These are phyloP conservation scores for Ceratobasidium sp. DNA, from an alignment of 1,284 basidiomycete genomes.

Conservation along the genomic window DNA sequence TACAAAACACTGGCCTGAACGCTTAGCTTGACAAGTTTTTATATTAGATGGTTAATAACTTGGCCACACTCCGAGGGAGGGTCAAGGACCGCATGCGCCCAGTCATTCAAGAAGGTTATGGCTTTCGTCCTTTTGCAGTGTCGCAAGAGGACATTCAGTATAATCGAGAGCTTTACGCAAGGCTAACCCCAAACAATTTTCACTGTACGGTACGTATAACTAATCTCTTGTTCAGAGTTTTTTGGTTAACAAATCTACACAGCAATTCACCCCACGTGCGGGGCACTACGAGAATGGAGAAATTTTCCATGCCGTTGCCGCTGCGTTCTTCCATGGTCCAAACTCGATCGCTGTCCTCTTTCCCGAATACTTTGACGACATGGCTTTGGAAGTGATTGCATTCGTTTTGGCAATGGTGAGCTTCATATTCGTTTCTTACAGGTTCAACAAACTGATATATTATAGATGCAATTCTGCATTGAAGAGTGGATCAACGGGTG, in stretches of 20 bases:
- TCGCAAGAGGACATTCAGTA: background rate
- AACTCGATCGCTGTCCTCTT: constrained; percentile 10
- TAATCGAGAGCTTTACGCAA: background rate
- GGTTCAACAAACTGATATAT: too few species aligned
- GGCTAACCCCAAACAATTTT: constrained; percentile 2
- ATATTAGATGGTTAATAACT: constrained; percentile 1
- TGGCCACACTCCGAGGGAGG: constrained; percentile 5
- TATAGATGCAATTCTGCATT: too few species aligned
- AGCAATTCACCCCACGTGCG: background rate
- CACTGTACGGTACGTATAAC: constrained; percentile 11
- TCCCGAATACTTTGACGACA: constrained; percentile 7
- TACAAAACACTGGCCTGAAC: too few species aligned
- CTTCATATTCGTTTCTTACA: background rate
- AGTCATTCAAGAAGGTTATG: background rate
- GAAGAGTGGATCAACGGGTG: too few species aligned
- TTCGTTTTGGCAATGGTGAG: constrained; percentile 25
- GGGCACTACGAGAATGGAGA: constrained; percentile 3
- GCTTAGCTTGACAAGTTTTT: too few species aligned
- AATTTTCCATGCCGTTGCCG: background rate
- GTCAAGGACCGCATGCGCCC: background rate
- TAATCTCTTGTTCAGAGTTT: too few species aligned
- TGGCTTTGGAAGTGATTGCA: constrained; percentile 1
- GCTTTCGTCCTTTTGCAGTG: background rate
- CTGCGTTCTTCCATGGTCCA: constrained; percentile 1
- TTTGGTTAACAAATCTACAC: background rate